These are phyloP conservation scores for Ophiostoma tasmaniense DNA, from an alignment of 2,329 filamentous ascomycete species.

Conservation along the genomic window DNA sequence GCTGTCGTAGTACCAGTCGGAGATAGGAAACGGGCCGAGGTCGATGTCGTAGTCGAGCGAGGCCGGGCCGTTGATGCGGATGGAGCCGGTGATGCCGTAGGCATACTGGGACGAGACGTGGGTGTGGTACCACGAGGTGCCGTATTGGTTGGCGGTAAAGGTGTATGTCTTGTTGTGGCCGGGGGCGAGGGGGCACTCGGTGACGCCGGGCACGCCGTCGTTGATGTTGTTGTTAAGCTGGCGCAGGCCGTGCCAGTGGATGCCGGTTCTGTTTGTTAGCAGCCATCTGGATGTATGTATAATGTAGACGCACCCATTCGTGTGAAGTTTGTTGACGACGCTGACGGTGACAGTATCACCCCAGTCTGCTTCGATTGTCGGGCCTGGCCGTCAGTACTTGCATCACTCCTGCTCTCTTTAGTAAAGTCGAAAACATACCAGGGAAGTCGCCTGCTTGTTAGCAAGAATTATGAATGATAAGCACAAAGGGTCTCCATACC, in stretches of 20 bases:
- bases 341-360: no score
- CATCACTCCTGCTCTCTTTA: no score
- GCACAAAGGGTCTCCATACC: no score
- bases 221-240: conserved; percentile 35
- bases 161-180: conserved; percentile 24
- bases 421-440: no score
- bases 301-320: no score
- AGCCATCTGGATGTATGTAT: no score
- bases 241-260: conserved; percentile 43
- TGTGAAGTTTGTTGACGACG: no score
- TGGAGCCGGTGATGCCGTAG: conserved; percentile 42
- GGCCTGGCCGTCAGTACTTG: no score
- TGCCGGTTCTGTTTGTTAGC: conserved; percentile 34
- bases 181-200: conserved; percentile 35
- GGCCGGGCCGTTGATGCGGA: conserved; percentile 38
- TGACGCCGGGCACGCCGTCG: conserved; percentile 38
- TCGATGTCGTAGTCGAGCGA: conserved; percentile 40
- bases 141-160: conserved; percentile 32
- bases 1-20: conserved; percentile 43
- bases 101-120: conserved; percentile 41
- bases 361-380: no score
- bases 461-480: no score
- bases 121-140: conserved; percentile 39
- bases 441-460: no score
- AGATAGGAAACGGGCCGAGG: conserved; percentile 41